Evolutionary conservation across 2,329 filamentous ascomycete species (phyloP).

Genomic region (Fusarium lyarnte): DNA sequence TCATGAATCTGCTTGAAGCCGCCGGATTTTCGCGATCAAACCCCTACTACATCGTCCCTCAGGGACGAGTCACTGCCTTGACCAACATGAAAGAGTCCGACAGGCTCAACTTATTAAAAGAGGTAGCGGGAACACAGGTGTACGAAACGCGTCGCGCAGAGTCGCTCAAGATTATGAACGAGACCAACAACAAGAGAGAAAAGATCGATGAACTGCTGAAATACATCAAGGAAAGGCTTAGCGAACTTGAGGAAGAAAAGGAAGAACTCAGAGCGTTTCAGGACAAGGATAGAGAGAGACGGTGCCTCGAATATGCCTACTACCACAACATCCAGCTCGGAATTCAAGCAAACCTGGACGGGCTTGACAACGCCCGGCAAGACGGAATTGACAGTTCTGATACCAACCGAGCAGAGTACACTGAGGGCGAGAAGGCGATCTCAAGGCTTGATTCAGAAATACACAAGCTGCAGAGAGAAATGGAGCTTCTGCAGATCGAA

Average conservation of each 20-base stretch:
- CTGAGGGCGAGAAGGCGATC: slow-evolving; percentile 82
- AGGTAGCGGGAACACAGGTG: slow-evolving; percentile 97
- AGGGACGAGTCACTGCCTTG: slow-evolving; percentile 92
- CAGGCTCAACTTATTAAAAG: slow-evolving; percentile 88
- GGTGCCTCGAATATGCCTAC: slow-evolving; percentile 94
- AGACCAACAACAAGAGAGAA: slow-evolving; percentile 91
- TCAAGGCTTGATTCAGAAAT: slow-evolving; percentile 81
- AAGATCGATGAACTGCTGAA: slow-evolving; percentile 94
- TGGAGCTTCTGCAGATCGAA: slow-evolving; percentile 86
- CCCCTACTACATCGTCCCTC: slow-evolving; percentile 98
- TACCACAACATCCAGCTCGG: slow-evolving; percentile 89
- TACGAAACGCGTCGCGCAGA: slow-evolving; percentile 93
- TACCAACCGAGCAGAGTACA: slow-evolving; percentile 78
- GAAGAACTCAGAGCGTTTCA: slow-evolving; percentile 94
- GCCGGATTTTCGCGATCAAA: slow-evolving; percentile 97
- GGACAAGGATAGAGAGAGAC: slow-evolving; percentile 90
- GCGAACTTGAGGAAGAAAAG: slow-evolving; percentile 95
- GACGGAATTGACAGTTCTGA: slow-evolving; percentile 87
- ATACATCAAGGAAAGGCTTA: slow-evolving; percentile 89
- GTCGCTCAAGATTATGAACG: slow-evolving; percentile 95
- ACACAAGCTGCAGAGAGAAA: slow-evolving; percentile 79
- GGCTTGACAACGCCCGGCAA: slow-evolving; percentile 82
- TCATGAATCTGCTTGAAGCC: slow-evolving; percentile 93
- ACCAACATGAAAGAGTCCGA: slow-evolving; percentile 99
- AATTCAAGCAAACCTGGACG: slow-evolving; percentile 79